These are phyloP conservation scores for Microbotryum silenes-acaulis DNA, from an alignment of 1,284 basidiomycete genomes.

Conservation along the genomic window DNA sequence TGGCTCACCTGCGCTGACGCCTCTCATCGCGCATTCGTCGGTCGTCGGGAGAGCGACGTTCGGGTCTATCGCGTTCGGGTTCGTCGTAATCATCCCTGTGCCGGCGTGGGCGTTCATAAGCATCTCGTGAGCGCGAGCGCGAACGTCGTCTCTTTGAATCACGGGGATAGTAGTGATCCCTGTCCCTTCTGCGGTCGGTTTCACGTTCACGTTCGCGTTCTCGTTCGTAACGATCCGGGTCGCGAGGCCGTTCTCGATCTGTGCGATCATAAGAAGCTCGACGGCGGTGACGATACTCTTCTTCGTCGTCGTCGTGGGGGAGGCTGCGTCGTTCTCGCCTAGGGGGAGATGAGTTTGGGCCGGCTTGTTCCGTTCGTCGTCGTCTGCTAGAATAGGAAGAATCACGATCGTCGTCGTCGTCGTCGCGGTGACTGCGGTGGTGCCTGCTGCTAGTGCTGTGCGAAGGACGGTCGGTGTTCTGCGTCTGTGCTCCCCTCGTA, in stretches of 20 bases:
- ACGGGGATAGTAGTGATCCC: constrained; percentile 4
- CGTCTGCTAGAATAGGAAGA: too few species aligned
- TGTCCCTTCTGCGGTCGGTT: background rate
- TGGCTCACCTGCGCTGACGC: constrained; percentile 10
- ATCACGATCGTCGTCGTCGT: background rate
- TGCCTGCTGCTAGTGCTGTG: background rate
- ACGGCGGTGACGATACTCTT: too few species aligned
- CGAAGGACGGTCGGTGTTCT: background rate
- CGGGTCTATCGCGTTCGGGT: background rate
- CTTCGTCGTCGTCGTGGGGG: too few species aligned
- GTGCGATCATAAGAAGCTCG: background rate
- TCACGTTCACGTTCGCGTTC: background rate
- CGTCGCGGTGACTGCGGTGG: constrained; percentile 1
- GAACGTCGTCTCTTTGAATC: constrained; percentile 7
- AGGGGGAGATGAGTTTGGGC: too few species aligned
- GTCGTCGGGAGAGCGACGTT: constrained; percentile 1
- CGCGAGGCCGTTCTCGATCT: constrained; percentile 13
- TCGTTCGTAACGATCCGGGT: background rate
- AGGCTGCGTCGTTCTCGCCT: too few species aligned
- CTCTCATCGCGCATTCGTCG: background rate
- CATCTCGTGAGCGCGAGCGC: constrained; percentile 9
- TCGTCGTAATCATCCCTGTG: constrained; percentile 1
- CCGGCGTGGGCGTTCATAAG: background rate
- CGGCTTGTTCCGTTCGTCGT: too few species aligned
- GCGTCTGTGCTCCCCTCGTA: background rate